A percentile compares a stretch with the other conserved stretches of the same genome.
These are phyloP conservation scores for Chalciporus pseudorubinellus DNA, from an alignment of 768 basidiomycete species.

Conservation along the genomic window DNA sequence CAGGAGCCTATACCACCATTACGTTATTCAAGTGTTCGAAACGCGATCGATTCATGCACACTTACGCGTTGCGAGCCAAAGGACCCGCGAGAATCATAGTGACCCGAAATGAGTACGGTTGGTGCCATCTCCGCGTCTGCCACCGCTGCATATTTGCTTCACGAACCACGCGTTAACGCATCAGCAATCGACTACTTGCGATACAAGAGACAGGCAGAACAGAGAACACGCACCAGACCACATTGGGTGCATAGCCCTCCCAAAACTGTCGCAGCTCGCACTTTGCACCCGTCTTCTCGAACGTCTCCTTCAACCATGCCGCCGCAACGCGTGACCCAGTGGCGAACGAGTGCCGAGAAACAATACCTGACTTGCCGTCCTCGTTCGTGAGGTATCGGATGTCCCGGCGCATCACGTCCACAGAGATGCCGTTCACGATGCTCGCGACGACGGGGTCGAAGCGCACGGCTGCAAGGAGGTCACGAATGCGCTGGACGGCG, in stretches of 20 bases:
- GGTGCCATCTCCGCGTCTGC: constrained; percentile 48
- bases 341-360: constrained; percentile 84
- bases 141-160: constrained; percentile 57
- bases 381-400: constrained; percentile 86
- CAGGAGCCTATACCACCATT: constrained; percentile 33
- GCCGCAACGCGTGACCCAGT: constrained; percentile 43
- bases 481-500: constrained; percentile 53
- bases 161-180: not conserved
- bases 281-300: constrained; percentile 72
- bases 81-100: constrained; percentile 90
- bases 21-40: not conserved
- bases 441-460: constrained; percentile 70
- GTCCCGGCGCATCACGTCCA: constrained; percentile 64
- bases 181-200: not conserved
- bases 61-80: constrained; percentile 66
- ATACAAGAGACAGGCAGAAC: not conserved
- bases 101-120: constrained; percentile 74
- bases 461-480: constrained; percentile 54
- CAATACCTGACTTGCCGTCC: constrained; percentile 64
- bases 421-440: constrained; percentile 66
- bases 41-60: not conserved
- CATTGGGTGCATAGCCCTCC: constrained; percentile 77
- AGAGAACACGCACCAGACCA: constrained; percentile 61
- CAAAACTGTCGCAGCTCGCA: constrained; percentile 71
- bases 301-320: constrained; percentile 53